phyloP scores from a whole-genome alignment of 208 protist species.

The Leishmania turanica region DNA sequence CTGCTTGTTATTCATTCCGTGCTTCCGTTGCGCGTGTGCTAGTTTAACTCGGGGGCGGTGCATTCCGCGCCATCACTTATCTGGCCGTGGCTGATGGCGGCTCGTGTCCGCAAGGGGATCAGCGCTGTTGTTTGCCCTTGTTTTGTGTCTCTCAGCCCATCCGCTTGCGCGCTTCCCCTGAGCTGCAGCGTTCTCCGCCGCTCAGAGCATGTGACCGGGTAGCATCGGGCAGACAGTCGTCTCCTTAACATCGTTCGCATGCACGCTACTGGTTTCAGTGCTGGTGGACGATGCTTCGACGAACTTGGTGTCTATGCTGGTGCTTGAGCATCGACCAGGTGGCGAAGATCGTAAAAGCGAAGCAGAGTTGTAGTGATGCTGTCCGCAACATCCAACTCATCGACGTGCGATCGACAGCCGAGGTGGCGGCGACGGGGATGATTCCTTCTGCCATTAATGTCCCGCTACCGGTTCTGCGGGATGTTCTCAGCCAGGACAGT shows the following conservation, averaged over 20 bases:
- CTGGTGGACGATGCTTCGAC: slow-evolving; percentile 26
- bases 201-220: background rate
- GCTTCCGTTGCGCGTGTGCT: background rate
- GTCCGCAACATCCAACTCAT: slow-evolving; percentile 49
- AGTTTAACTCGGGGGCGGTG: background rate
- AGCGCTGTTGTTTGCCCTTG: background rate
- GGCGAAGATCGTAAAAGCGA: slow-evolving; percentile 57
- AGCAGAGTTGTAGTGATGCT: slow-evolving; percentile 26
- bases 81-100: background rate
- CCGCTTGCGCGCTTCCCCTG: too few relatives aligned
- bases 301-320: background rate
- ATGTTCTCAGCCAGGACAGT: slow-evolving; percentile 39
- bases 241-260: slow-evolving; percentile 7
- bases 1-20: background rate
- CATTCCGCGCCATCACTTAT: background rate
- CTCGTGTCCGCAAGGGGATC: background rate
- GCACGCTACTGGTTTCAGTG: background rate
- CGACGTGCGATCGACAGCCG: slow-evolving; percentile 76
- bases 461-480: slow-evolving; percentile 56
- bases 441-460: slow-evolving; percentile 78
- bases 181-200: background rate
- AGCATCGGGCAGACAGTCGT: background rate
- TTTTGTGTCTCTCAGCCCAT: background rate
- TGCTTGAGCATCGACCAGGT: slow-evolving; percentile 67
- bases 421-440: slow-evolving; percentile 64